Evolutionary conservation across 78 protist genomes (phyloP).

Genomic region (Dictyostelium discoideum): DNA sequence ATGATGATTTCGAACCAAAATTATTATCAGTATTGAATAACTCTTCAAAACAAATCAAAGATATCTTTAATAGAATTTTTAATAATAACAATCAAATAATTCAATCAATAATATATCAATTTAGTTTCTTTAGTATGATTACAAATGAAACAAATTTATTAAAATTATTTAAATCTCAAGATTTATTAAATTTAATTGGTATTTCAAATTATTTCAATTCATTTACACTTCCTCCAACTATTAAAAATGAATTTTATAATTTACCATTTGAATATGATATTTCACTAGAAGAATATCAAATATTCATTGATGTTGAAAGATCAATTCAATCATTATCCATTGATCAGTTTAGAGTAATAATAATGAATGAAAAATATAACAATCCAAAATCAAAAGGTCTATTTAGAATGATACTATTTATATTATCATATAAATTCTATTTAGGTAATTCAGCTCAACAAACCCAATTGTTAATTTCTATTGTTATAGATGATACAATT

Average conservation of each 20-base stretch:
- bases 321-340: not conserved
- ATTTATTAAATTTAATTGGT: not conserved
- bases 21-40: not conserved
- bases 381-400: not conserved
- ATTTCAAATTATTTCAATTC: not conserved
- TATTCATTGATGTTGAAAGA: not conserved
- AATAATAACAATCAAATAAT: not conserved
- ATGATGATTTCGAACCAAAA: not conserved
- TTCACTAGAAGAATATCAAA: not conserved
- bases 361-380: not conserved
- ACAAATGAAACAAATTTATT: not conserved
- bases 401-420: slow-evolving; percentile 35
- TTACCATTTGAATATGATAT: not conserved
- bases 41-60: not conserved
- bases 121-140: not conserved
- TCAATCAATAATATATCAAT: not conserved
- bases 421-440: not conserved
- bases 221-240: not conserved
- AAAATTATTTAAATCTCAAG: not conserved
- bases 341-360: not conserved
- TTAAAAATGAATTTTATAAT: not conserved
- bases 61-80: not conserved
- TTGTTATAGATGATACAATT: not conserved
- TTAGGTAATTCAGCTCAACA: not conserved
- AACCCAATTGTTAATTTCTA: not conserved